phyloP scores from a whole-genome alignment of 2,329 filamentous ascomycete genomes.

The Triangularia setosa region DNA sequence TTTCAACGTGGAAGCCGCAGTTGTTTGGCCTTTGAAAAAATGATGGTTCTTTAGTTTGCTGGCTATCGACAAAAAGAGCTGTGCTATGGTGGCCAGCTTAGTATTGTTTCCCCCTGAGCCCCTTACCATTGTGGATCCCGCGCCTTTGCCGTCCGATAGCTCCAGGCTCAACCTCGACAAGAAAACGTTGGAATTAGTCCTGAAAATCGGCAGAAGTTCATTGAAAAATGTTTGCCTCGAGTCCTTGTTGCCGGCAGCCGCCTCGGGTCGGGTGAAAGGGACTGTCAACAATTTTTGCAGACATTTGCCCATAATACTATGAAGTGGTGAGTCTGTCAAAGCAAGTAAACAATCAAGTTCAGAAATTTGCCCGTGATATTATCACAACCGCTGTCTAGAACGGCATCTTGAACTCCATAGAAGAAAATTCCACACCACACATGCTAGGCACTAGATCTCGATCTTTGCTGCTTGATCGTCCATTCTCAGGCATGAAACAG shows the following conservation, averaged over 20 bases:
- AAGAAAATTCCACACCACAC: not conserved
- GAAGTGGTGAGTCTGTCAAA: not conserved
- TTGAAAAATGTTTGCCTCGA: not conserved
- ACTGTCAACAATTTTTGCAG: not conserved
- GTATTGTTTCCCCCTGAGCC: conserved; percentile 28
- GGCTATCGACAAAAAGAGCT: not conserved
- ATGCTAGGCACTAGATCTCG: not conserved
- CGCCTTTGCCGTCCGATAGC: conserved; percentile 2
- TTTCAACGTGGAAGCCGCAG: not conserved
- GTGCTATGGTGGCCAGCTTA: conserved; percentile 27
- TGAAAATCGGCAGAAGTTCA: not conserved
- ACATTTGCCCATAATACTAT: not conserved
- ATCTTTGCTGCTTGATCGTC: not conserved
- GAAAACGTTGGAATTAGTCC: not conserved
- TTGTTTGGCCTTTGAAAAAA: not conserved
- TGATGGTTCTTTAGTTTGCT: not conserved
- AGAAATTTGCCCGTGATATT: not conserved
- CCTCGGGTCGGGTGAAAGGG: not conserved
- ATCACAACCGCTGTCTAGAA: not conserved
- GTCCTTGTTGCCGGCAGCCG: not conserved
- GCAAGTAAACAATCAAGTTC: not conserved
- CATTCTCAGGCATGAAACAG: not conserved
- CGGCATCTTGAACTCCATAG: not conserved
- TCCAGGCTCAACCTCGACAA: not conserved
- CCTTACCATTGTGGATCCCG: conserved; percentile 26